Percentiles rank a stretch among this genome's conserved stretches.
Conservation (phyloP, 176 grass and related monocot species). For the Saccharum officinarum region DNA sequence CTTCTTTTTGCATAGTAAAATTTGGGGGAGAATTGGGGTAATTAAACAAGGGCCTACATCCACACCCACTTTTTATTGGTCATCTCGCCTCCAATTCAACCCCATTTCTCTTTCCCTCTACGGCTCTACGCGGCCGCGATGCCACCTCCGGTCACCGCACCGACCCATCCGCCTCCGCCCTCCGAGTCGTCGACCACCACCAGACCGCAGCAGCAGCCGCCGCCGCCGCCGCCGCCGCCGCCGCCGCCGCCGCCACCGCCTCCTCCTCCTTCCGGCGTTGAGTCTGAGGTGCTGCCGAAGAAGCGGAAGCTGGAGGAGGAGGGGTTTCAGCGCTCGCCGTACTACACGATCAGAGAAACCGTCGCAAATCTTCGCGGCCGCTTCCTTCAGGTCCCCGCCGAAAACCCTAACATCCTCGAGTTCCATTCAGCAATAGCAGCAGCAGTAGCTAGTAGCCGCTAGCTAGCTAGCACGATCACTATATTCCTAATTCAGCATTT, state of each 20-base stretch:
- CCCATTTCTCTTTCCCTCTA: slow-evolving; percentile 1
- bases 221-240: no score
- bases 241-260: background rate
- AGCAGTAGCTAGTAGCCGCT: background rate
- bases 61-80: no score
- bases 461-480: background rate
- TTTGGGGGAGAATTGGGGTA: no score
- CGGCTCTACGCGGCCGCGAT: background rate
- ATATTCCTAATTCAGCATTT: background rate
- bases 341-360: slow-evolving; percentile 46
- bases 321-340: slow-evolving; percentile 49
- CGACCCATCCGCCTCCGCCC: background rate
- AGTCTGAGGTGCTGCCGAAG: slow-evolving; percentile 14
- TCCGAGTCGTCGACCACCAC: background rate
- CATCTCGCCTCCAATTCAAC: background rate
- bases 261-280: background rate
- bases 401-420: slow-evolving; percentile 24
- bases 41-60: no score
- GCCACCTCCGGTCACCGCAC: background rate
- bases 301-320: slow-evolving; percentile 33
- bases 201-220: background rate
- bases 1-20: no score
- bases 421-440: background rate
- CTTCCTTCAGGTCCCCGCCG: slow-evolving; percentile 43
- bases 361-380: slow-evolving; percentile 39